Base-by-base conservation (phyloP, 306 rosid species). In the Cucumis melo region DNA sequence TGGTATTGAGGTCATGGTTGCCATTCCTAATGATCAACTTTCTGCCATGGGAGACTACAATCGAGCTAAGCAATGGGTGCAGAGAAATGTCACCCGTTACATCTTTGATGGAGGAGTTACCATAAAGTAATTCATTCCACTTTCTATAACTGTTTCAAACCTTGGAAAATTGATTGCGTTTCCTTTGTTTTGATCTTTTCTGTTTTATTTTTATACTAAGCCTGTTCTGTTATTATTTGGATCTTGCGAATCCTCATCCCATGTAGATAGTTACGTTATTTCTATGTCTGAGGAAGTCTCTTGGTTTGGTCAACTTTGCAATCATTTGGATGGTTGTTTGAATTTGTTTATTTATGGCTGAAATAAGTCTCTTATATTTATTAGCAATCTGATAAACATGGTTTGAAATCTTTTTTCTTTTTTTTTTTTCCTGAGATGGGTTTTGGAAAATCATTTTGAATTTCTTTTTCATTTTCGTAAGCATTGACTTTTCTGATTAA, bases 1-100 rank as follows among this genome's bases (percentile, higher is more conserved):
- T 61, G 89, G 83, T 46, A 86, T 95, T 41, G 96, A 95, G 86
- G 99, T 95, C 75, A 90, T 95, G 96, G 91, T 95, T 68, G 99
- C 96, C 32, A 95, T 95, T 59, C 99, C 98, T 23, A 95, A 95
- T 63, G 93, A 89, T 38, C 96, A 92, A 77, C 98, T 95, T 59
- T 82, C 78, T 32, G 88, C 34, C 2, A 88, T 95, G 96, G 84
- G 77, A 60, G 78, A 83, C 79, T 89, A 81, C 77, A 77, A 73
- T 13, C 84, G 92, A 10, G 99, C 97, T 41, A 78, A 85, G 75
- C 82, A 85, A 55, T 95, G 99, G 99, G 99, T 95, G 59, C 81
- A 74, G 81, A 87, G 85, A 75, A 95, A 89, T 36, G 88, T 95
- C 38, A 88, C 93, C 3, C 90, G 90, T 59, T 92, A 83, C 78